Conservation (phyloP, 2,329 filamentous ascomycete species). For the Berkeleyomyces basicola region DNA sequence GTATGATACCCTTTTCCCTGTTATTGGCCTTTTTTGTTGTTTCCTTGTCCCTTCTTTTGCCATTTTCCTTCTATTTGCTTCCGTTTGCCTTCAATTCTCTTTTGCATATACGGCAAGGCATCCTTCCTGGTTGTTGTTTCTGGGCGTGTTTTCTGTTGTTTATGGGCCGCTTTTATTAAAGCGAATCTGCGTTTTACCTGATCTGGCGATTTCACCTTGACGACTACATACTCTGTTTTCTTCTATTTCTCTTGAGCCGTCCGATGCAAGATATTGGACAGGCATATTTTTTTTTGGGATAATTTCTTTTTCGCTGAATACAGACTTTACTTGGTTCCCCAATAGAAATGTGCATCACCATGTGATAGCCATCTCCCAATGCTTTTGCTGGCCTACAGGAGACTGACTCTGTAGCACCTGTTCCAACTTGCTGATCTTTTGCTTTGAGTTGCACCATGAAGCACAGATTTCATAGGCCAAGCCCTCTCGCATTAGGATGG, state of each 20-base stretch:
- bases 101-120: conserved; percentile 5
- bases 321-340: too few species aligned
- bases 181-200: neutral
- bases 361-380: neutral
- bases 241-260: neutral
- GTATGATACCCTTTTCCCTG: conserved; percentile 1
- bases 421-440: neutral
- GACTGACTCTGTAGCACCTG: neutral
- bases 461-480: neutral
- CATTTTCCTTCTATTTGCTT: neutral
- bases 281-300: neutral
- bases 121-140: neutral
- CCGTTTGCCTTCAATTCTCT: neutral
- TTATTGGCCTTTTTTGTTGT: neutral
- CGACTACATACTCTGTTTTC: neutral
- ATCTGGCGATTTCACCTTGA: neutral
- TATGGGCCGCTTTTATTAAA: neutral
- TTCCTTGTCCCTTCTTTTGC: neutral
- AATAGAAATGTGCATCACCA: neutral
- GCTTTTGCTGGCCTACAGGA: neutral
- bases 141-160: neutral
- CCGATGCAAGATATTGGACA: neutral
- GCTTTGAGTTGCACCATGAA: neutral
- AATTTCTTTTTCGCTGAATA: neutral
- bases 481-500: neutral